These are phyloP conservation scores for Globisporangium nodosum DNA, from an alignment of 352 stramenopile species.

Conservation along the genomic window DNA sequence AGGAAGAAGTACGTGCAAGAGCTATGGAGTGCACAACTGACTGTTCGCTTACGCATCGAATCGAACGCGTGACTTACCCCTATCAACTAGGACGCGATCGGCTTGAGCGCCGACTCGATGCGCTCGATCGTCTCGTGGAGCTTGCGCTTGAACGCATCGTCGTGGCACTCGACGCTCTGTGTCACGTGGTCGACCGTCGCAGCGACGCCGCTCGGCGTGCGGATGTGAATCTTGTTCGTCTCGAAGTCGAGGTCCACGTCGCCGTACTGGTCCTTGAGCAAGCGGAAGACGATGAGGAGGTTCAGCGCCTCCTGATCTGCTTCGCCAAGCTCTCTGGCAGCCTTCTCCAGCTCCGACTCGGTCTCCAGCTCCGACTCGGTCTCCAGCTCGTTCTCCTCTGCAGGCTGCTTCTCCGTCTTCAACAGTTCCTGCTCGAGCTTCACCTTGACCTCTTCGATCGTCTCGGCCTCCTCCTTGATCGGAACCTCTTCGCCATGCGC, in stretches of 20 bases:
- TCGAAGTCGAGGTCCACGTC: constrained; percentile 83
- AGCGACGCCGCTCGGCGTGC: constrained; percentile 63
- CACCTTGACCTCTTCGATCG: constrained; percentile 13
- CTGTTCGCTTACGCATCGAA: not conserved
- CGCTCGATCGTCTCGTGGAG: constrained; percentile 56
- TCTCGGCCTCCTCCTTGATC: constrained; percentile 18
- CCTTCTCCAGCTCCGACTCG: constrained; percentile 36
- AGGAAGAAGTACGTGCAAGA: not conserved
- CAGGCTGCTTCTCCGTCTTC: constrained; percentile 16
- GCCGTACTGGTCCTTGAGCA: constrained; percentile 85
- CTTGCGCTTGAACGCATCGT: constrained; percentile 66
- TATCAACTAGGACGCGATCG: constrained; percentile 42
- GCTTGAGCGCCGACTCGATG: constrained; percentile 63
- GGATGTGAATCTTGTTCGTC: constrained; percentile 86
- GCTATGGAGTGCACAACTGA: not conserved
- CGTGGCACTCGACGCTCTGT: constrained; percentile 61
- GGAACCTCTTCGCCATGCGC: constrained; percentile 14
- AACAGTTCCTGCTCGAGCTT: constrained; percentile 15
- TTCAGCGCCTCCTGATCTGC: constrained; percentile 79
- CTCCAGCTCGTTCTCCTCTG: not conserved
- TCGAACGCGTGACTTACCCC: not conserved
- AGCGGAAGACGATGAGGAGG: constrained; percentile 73
- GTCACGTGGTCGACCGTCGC: constrained; percentile 62
- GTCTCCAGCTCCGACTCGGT: constrained; percentile 19
- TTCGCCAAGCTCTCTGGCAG: constrained; percentile 56